Conservation (phyloP, 208 protist species). For the Crithidia bombi region DNA sequence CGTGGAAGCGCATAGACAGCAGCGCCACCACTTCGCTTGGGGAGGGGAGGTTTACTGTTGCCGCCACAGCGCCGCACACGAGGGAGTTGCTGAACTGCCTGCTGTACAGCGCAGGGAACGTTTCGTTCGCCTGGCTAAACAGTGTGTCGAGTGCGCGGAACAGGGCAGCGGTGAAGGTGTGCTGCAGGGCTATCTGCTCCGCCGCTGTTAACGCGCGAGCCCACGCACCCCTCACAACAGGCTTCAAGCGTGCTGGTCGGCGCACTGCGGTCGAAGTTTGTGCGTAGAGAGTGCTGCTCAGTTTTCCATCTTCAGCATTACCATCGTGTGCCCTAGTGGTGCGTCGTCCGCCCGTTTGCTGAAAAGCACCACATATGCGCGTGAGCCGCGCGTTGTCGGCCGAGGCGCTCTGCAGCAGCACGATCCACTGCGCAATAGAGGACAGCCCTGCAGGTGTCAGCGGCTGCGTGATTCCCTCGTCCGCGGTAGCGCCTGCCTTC, state of each 20-base stretch:
- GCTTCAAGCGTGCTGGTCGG: background rate
- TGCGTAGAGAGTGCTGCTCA: background rate
- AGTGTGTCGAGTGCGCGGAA: constrained; percentile 45
- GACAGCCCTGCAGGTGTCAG: constrained; percentile 44
- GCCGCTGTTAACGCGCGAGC: constrained; percentile 46
- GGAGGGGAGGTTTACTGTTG: constrained; percentile 21
- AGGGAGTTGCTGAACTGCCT: constrained; percentile 16
- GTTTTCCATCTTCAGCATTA: background rate
- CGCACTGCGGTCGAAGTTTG: background rate
- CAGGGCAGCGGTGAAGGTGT: constrained; percentile 47
- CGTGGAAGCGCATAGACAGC: constrained; percentile 34
- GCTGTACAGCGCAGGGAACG: constrained; percentile 19
- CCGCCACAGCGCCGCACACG: constrained; percentile 23
- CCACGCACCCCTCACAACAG: constrained; percentile 51
- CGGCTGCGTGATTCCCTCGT: constrained; percentile 17
- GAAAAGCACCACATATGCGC: constrained; percentile 28
- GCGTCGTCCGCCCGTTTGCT: background rate
- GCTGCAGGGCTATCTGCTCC: constrained; percentile 77
- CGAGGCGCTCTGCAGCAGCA: constrained; percentile 43
- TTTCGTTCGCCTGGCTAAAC: constrained; percentile 17
- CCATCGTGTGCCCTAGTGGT: background rate
- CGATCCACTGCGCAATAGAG: constrained; percentile 56
- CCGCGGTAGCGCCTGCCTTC: background rate
- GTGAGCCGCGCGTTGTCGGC: constrained; percentile 48
- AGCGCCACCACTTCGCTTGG: constrained; percentile 15